Conservation (phyloP, 1,139 yeast genomes). For the Blastobotrys serpentis region DNA sequence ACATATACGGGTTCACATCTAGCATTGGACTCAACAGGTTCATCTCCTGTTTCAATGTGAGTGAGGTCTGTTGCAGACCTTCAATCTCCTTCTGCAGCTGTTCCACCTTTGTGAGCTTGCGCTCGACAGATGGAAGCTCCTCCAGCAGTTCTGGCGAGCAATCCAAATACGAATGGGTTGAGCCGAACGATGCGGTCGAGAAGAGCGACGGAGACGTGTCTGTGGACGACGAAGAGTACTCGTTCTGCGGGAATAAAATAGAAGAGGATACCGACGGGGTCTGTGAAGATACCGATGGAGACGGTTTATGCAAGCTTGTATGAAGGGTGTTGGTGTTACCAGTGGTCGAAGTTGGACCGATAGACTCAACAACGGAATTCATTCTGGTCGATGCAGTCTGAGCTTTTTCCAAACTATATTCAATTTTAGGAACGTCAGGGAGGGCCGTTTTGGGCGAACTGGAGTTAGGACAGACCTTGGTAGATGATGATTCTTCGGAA, state of each 20-base stretch:
- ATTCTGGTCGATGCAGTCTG: constrained; percentile 1
- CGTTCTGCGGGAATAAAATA: constrained; percentile 13
- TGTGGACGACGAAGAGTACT: constrained; percentile 9
- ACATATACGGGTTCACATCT: constrained; percentile 18
- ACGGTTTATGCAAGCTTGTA: constrained; percentile 6
- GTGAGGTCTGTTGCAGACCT: constrained; percentile 13
- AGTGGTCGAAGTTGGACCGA: not conserved
- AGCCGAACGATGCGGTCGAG: constrained; percentile 4
- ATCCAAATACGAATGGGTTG: constrained; percentile 1
- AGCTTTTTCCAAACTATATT: not conserved
- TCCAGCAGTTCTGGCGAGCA: not conserved
- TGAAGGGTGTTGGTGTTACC: too few relatives aligned
- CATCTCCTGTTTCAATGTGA: constrained; percentile 15
- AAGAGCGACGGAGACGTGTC: constrained; percentile 10
- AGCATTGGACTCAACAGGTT: constrained; percentile 11
- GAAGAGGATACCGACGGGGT: constrained; percentile 15
- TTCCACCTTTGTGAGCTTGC: constrained; percentile 18
- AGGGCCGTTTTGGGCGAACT: not conserved
- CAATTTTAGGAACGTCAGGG: not conserved
- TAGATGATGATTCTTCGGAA: not conserved
- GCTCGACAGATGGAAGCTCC: constrained; percentile 1
- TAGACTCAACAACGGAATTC: constrained; percentile 8
- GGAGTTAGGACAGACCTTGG: not conserved
- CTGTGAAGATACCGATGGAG: constrained; percentile 10
- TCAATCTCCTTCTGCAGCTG: constrained; percentile 22